Evolutionary conservation across 352 stramenopile genomes (phyloP).

Genomic region (Pythium sp.): DNA sequence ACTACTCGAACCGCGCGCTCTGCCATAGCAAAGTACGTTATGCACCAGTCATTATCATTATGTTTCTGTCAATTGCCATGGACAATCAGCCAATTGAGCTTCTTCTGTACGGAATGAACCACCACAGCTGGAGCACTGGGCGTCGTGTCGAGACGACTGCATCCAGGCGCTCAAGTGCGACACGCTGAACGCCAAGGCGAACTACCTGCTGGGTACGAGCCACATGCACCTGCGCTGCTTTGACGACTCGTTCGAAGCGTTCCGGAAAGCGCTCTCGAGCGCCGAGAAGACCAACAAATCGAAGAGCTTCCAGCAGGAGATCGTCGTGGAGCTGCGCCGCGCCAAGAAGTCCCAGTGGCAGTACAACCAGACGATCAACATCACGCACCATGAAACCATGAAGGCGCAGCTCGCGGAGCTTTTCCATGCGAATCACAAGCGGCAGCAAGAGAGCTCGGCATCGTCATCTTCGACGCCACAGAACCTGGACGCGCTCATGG

Average conservation of each 20-base stretch:
- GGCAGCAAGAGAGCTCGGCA: slow-evolving; percentile 13
- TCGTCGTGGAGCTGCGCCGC: slow-evolving; percentile 49
- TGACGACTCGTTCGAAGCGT: slow-evolving; percentile 45
- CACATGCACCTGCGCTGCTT: slow-evolving; percentile 46
- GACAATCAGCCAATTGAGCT: neutral
- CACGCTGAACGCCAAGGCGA: slow-evolving; percentile 69
- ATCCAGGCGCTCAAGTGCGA: slow-evolving; percentile 49
- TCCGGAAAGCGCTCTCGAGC: slow-evolving; percentile 43
- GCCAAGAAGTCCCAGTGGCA: slow-evolving; percentile 72
- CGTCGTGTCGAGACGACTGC: slow-evolving; percentile 64
- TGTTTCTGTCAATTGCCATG: neutral
- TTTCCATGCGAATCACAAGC: slow-evolving; percentile 25
- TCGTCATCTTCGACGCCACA: slow-evolving; percentile 13
- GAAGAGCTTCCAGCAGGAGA: slow-evolving; percentile 53
- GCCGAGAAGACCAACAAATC: slow-evolving; percentile 61
- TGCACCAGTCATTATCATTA: neutral
- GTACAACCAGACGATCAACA: slow-evolving; percentile 32
- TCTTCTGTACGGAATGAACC: neutral
- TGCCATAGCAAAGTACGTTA: slow-evolving; percentile 58
- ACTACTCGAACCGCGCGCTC: slow-evolving; percentile 81
- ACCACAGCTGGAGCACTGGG: slow-evolving; percentile 55
- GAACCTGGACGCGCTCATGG: slow-evolving; percentile 48
- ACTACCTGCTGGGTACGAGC: slow-evolving; percentile 71
- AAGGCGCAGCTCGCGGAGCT: slow-evolving; percentile 41
- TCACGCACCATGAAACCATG: slow-evolving; percentile 39